phyloP scores from a whole-genome alignment of 2,329 filamentous ascomycete species.

The Fusarium pilosicola region DNA sequence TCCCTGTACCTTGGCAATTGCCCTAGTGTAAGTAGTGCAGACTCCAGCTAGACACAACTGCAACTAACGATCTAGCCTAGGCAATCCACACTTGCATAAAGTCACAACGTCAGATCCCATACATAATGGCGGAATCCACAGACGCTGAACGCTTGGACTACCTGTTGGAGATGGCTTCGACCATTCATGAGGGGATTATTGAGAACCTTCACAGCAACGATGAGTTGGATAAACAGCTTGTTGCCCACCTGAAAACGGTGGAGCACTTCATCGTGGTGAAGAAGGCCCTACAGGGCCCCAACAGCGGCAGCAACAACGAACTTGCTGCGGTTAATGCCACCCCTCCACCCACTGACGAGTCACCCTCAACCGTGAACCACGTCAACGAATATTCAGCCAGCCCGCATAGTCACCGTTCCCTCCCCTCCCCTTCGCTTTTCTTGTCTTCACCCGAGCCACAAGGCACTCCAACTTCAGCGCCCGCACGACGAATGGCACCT shows the following conservation, averaged over 20 bases:
- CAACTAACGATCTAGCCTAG: background rate
- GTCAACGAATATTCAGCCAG: background rate
- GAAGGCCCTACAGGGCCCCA: background rate
- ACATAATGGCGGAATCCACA: background rate
- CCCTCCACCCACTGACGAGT: background rate
- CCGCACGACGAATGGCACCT: background rate
- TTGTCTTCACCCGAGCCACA: background rate
- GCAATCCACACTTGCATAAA: background rate
- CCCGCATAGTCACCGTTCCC: no score
- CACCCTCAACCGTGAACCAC: rapidly evolving
- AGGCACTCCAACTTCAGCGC: no score
- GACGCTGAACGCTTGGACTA: background rate
- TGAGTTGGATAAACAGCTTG: background rate
- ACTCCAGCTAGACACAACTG: no score
- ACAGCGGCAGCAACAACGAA: no score
- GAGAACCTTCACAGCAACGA: background rate
- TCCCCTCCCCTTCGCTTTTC: background rate
- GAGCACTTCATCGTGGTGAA: background rate
- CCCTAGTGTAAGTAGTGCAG: background rate
- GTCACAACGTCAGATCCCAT: rapidly evolving
- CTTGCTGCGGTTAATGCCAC: no score
- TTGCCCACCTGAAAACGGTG: background rate
- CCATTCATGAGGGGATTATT: background rate
- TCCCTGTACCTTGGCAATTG: background rate
- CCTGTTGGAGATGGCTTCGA: background rate